Evolutionary conservation across 2,329 filamentous ascomycete species (phyloP).

Genomic region (Cyphellophora europaea): DNA sequence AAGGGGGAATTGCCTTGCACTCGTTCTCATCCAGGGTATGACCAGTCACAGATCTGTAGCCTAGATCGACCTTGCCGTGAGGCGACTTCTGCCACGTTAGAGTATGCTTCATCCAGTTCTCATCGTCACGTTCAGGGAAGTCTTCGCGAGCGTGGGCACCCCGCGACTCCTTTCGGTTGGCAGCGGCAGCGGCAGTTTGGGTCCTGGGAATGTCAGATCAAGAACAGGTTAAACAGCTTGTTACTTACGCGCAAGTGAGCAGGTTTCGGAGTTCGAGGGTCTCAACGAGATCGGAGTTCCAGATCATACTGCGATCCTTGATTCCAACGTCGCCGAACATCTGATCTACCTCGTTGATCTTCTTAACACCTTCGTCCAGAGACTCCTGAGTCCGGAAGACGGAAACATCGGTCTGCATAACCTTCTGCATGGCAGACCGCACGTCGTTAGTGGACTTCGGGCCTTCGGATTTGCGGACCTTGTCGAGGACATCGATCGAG

Average conservation of each 20-base stretch:
- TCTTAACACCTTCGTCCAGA: slow-evolving; percentile 84
- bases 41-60: slow-evolving; percentile 73
- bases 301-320: slow-evolving; percentile 99
- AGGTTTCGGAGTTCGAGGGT: slow-evolving; percentile 92
- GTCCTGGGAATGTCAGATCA: slow-evolving; percentile 9
- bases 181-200: slow-evolving; percentile 84
- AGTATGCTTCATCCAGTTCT: slow-evolving; percentile 99
- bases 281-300: slow-evolving; percentile 96
- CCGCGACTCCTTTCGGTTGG: slow-evolving; percentile 92
- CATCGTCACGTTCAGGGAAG: slow-evolving; percentile 87
- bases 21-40: slow-evolving; percentile 88
- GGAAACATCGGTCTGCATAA: slow-evolving; percentile 94
- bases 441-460: slow-evolving; percentile 83
- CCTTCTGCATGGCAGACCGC: slow-evolving; percentile 89
- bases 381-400: slow-evolving; percentile 94
- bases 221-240: background rate
- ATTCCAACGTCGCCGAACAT: slow-evolving; percentile 76
- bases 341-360: slow-evolving; percentile 75
- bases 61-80: slow-evolving; percentile 76
- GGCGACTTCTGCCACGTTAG: slow-evolving; percentile 91
- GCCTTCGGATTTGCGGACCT: slow-evolving; percentile 73
- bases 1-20: slow-evolving; percentile 92
- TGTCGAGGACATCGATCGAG: slow-evolving; percentile 65
- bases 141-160: slow-evolving; percentile 97
- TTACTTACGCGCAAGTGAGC: slow-evolving; percentile 84